These are phyloP conservation scores for Aspergillus neotritici DNA, from an alignment of 2,329 filamentous ascomycete genomes.

Conservation along the genomic window DNA sequence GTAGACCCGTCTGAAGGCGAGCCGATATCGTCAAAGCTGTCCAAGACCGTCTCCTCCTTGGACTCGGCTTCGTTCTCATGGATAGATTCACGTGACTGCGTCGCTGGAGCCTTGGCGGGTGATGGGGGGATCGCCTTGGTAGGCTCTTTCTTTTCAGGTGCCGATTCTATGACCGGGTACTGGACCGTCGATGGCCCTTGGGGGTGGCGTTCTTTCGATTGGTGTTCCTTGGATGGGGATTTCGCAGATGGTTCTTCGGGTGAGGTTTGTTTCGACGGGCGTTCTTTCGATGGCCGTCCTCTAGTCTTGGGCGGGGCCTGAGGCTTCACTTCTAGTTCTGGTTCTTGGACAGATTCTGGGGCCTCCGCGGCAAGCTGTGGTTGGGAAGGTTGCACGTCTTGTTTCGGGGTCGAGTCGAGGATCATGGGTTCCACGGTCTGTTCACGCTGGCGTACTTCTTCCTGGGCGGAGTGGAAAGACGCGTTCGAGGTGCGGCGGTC, in stretches of 20 bases:
- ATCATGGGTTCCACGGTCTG: constrained; percentile 36
- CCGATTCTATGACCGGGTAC: constrained; percentile 5
- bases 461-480: constrained; percentile 45
- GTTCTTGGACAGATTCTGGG: constrained; percentile 1
- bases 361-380: constrained; percentile 7
- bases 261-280: too few relatives aligned
- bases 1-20: constrained; percentile 46
- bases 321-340: constrained; percentile 6
- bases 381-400: constrained; percentile 12
- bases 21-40: constrained; percentile 42
- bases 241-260: too few relatives aligned
- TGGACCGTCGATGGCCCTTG: too few relatives aligned
- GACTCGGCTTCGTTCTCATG: constrained; percentile 19
- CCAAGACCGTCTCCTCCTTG: constrained; percentile 30
- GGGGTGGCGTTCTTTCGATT: too few relatives aligned
- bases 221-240: too few relatives aligned
- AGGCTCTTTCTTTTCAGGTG: constrained; percentile 8
- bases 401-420: constrained; percentile 22
- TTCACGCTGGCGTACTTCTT: constrained; percentile 31
- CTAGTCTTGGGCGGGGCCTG: neutral
- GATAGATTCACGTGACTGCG: constrained; percentile 6
- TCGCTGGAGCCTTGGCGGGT: constrained; percentile 12
- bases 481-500: constrained; percentile 38
- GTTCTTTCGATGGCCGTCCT: too few relatives aligned
- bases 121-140: constrained; percentile 11